phyloP scores from a whole-genome alignment of 768 basidiomycete genomes.

The Amanita molliuscula region DNA sequence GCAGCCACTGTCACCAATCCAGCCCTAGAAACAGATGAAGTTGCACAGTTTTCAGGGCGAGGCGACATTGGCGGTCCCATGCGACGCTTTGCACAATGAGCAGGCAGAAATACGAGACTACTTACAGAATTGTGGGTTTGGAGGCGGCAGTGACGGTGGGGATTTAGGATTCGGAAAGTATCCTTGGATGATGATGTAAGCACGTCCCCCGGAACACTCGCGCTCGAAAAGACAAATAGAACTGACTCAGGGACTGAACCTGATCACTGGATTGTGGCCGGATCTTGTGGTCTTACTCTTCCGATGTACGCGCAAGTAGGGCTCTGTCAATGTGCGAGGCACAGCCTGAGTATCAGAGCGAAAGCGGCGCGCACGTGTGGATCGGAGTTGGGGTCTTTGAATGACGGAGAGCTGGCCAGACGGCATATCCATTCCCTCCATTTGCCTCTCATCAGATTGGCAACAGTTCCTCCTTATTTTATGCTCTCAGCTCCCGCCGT shows the following conservation, averaged over 20 bases:
- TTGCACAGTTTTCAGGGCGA: not conserved
- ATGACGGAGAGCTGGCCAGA: not conserved
- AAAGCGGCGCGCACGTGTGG: conserved; percentile 3
- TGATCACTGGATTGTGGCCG: not conserved
- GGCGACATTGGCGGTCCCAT: not conserved
- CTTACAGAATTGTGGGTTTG: conserved; percentile 46
- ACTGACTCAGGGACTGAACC: not conserved
- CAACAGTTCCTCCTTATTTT: conserved; percentile 13
- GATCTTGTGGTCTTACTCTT: not conserved
- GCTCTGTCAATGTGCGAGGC: not conserved
- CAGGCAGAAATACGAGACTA: conserved; percentile 17
- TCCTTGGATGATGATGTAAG: conserved; percentile 20
- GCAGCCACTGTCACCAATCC: conserved; percentile 22
- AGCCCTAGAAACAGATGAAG: conserved; percentile 12
- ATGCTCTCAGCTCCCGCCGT: conserved; percentile 54
- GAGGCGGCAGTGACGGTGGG: conserved; percentile 30
- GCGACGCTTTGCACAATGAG: not conserved
- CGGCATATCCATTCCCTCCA: not conserved
- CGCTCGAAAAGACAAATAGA: not conserved
- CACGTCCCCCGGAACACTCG: conserved; percentile 9
- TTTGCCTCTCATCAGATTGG: conserved; percentile 1
- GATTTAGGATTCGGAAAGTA: conserved; percentile 9
- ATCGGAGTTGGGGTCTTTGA: conserved; percentile 6
- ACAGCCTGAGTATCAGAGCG: not conserved
- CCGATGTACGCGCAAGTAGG: not conserved